Evolutionary conservation across 2,329 filamentous ascomycete genomes (phyloP).

Genomic region (Sporothrix variecibatus): DNA sequence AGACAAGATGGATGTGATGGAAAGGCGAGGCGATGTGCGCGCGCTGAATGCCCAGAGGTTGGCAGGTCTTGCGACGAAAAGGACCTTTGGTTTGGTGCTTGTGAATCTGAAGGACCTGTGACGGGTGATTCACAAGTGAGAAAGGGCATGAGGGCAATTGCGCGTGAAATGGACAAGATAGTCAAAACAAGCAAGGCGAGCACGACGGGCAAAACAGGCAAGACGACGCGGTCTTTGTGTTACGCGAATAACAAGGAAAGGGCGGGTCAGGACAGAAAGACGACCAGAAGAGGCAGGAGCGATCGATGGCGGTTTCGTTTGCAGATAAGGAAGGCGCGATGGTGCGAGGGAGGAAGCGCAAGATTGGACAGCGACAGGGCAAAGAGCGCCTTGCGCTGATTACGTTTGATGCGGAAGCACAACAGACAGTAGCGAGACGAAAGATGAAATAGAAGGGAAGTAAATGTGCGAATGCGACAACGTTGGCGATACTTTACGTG

Average conservation of each 20-base stretch:
- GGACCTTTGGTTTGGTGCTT: background rate
- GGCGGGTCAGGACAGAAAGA: background rate
- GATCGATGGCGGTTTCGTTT: constrained; percentile 7
- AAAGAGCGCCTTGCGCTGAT: constrained; percentile 9
- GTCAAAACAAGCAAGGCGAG: too few species aligned
- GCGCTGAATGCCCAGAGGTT: background rate
- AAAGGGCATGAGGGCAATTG: background rate
- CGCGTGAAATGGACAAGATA: background rate
- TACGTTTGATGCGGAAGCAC: background rate
- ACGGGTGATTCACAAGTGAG: background rate
- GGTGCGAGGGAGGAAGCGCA: background rate
- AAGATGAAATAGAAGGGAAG: background rate
- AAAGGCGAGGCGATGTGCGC: background rate
- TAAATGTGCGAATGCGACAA: background rate
- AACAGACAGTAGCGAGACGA: background rate
- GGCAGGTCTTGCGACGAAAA: background rate
- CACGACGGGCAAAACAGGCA: background rate
- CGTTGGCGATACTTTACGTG: background rate
- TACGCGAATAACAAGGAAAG: background rate
- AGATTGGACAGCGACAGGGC: background rate
- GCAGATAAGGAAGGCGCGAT: constrained; percentile 15
- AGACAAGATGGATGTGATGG: background rate
- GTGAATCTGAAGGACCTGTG: background rate
- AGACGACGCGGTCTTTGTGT: background rate
- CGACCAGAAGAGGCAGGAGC: background rate